phyloP scores from a whole-genome alignment of 306 rosid genomes.

The Amphicarpaea edgeworthii region DNA sequence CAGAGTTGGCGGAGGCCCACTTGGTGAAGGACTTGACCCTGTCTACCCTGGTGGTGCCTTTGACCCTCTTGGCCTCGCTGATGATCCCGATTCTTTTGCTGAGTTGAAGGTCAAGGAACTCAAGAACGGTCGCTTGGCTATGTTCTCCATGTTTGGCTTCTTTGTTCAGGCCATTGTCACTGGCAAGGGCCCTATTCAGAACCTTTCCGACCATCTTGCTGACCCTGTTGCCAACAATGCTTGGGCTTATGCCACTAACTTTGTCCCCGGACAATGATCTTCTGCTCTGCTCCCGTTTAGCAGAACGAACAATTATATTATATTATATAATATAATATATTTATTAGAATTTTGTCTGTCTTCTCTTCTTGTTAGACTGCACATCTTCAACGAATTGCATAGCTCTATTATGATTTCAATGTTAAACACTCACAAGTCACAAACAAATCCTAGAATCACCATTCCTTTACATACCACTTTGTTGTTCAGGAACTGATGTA shows the following conservation, averaged over 20 bases:
- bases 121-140: conserved; percentile 89
- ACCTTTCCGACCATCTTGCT: conserved; percentile 83
- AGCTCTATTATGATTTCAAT: no score
- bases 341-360: no score
- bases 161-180: conserved; percentile 97
- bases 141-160: conserved; percentile 95
- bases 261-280: conserved; percentile 82
- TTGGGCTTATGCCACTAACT: conserved; percentile 96
- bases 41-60: conserved; percentile 96
- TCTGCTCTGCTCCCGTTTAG: conserved; percentile 55
- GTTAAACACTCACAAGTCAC: no score
- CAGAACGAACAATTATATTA: no score
- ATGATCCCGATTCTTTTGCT: conserved; percentile 97
- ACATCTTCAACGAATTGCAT: no score
- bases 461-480: no score
- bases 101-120: conserved; percentile 93
- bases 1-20: conserved; percentile 97
- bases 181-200: conserved; percentile 91
- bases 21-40: conserved; percentile 97
- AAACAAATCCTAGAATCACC: no score
- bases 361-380: no score
- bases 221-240: conserved; percentile 95
- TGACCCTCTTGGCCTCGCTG: conserved; percentile 96
- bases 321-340: no score
- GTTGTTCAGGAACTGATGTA: no score